phyloP scores from a whole-genome alignment of 2,329 filamentous ascomycete species.

The Onygenales sp. region DNA sequence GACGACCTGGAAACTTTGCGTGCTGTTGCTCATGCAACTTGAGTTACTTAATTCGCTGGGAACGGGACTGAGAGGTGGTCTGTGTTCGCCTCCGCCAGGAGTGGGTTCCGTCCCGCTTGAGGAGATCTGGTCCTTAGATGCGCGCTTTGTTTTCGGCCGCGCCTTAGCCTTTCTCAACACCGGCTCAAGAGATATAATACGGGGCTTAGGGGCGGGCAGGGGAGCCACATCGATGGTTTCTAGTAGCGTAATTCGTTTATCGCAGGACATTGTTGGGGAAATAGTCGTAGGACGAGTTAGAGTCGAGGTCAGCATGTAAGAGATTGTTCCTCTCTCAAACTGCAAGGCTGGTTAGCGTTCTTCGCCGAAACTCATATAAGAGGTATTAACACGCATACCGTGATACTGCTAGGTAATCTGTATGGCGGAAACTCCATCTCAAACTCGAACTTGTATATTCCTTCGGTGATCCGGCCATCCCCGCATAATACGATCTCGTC shows the following conservation, averaged over 20 bases:
- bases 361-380: not conserved
- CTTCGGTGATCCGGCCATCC: slow-evolving; percentile 53
- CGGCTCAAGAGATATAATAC: slow-evolving; percentile 79
- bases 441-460: slow-evolving; percentile 58
- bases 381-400: slow-evolving; percentile 50
- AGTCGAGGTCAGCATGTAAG: slow-evolving; percentile 83
- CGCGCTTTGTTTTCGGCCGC: slow-evolving; percentile 36
- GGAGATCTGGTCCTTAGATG: slow-evolving; percentile 37
- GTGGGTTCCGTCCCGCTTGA: slow-evolving; percentile 19
- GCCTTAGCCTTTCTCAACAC: slow-evolving; percentile 61
- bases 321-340: slow-evolving; percentile 92
- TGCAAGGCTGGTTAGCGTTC: slow-evolving; percentile 29
- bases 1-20: slow-evolving; percentile 46
- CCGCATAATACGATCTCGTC: slow-evolving; percentile 56
- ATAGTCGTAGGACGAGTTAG: slow-evolving; percentile 83
- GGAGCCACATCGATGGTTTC: slow-evolving; percentile 79
- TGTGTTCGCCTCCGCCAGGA: slow-evolving; percentile 2
- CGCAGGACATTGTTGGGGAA: slow-evolving; percentile 66
- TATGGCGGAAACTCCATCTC: slow-evolving; percentile 52
- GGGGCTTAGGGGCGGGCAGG: slow-evolving; percentile 63
- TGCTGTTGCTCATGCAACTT: slow-evolving; percentile 59
- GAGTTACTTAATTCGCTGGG: slow-evolving; percentile 63
- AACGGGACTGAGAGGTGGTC: slow-evolving; percentile 37
- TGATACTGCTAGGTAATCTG: slow-evolving; percentile 73
- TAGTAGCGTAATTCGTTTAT: slow-evolving; percentile 67